A percentile compares a stretch with the other conserved stretches of the same genome.
These are phyloP conservation scores for Gnaphalium uliginosum DNA, from an alignment of 129 eudicot genomes.

Conservation along the genomic window DNA sequence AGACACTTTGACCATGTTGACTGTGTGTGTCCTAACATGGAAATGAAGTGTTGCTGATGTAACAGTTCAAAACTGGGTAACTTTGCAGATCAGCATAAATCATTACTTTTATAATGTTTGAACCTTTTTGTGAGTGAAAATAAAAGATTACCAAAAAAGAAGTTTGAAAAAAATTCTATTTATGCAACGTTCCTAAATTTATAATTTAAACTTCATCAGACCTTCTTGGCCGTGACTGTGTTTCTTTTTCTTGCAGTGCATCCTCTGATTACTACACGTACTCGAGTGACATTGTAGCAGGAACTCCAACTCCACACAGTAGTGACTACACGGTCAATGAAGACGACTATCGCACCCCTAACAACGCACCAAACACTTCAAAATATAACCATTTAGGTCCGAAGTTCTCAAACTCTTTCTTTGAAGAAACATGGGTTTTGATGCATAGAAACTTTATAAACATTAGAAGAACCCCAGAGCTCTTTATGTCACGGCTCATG, in stretches of 20 bases:
- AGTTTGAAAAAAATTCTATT: background rate
- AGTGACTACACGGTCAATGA: conserved; percentile 79
- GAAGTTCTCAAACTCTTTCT: conserved; percentile 60
- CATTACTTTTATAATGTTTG: no score
- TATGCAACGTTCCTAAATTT: background rate
- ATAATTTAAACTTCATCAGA: background rate
- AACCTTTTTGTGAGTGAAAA: background rate
- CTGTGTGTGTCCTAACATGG: no score
- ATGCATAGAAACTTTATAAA: conserved; percentile 73
- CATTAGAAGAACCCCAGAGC: conserved; percentile 76
- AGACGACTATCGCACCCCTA: conserved; percentile 69
- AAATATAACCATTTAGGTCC: conserved; percentile 50
- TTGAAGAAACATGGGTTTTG: conserved; percentile 64
- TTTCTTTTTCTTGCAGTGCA: conserved; percentile 39
- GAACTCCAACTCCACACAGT: conserved; percentile 78
- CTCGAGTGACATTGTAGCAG: conserved; percentile 57
- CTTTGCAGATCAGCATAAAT: no score
- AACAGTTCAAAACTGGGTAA: no score
- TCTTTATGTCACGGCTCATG: conserved; percentile 70
- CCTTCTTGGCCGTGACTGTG: background rate
- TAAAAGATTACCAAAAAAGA: background rate
- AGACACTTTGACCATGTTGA: no score
- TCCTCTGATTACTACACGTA: conserved; percentile 62
- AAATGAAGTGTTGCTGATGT: no score
- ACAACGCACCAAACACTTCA: conserved; percentile 34